Evolutionary conservation across 352 stramenopile species (phyloP), one percentile per base, ranked within the genome.

Genomic region (Globisporangium rhizosaccharum): DNA sequence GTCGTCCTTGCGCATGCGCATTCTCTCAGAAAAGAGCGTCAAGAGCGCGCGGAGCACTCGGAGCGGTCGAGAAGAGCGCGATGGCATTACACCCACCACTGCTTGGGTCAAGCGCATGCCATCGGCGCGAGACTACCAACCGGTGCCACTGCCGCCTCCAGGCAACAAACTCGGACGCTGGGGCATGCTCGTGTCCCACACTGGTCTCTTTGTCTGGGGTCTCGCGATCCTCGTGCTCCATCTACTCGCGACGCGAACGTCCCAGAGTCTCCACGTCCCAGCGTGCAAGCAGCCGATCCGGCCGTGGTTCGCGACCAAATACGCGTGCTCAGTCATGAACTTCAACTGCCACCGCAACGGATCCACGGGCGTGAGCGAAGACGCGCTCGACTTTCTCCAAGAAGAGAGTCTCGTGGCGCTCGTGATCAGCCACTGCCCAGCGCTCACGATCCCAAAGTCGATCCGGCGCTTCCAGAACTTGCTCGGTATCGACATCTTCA

Each of bases 401-500:
- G 59, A 59, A 62, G 10, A 46, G 49, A 72, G 62, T 26, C 50
- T 79, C 26, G 57, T 57, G 0, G 68, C 59, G 5, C 51, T 85
- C 20, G 65, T 85, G 12, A 74, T 85, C 39, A 67, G 61, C 30
- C 77, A 87, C 54, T 87, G 77, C 51, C 60, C 70, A 8, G 48
- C 39, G 0, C 70, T 87, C n/a, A 25, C 28, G 3, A 62, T 87
- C 33, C 71, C 77, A 0, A 28, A 50, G 26, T 55, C 56, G 0
- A 67, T 83, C 30, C 62, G 46, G 0, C 41, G 60, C 17, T 79
- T 85, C 46, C 48, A 45, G 5, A 76, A 82, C 15, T 28, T 87
- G 10, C 61, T 85, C 17, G 71, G 77, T 3, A 51, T 85, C 53
- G 74, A 85, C 23, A 71, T 85, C 17, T 87, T 66, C 63, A 87